Evolutionary conservation across 148 eudicot genomes (phyloP).

Genomic region (Amaranthus hypochondriacus): DNA sequence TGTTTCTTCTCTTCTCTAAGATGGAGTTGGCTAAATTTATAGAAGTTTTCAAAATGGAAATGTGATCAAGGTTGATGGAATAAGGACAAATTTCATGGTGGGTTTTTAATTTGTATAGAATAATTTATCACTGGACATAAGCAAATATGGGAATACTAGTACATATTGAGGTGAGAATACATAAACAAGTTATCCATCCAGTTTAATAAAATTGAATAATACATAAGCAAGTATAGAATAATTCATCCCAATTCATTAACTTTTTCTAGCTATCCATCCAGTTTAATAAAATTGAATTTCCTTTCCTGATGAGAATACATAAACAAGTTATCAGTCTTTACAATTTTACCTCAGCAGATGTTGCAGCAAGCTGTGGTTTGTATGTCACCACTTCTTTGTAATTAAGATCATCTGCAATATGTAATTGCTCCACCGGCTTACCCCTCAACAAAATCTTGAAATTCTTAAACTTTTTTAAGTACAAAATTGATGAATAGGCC

Average conservation of each 20-base stretch:
- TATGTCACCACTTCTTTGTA: conserved; percentile 43
- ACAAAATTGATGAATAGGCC: conserved; percentile 92
- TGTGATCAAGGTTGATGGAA: too few species aligned
- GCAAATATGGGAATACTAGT: too few species aligned
- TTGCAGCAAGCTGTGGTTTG: conserved; percentile 56
- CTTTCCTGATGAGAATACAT: neutral
- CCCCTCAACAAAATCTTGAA: conserved; percentile 83
- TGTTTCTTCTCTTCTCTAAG: too few species aligned
- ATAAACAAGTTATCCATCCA: neutral
- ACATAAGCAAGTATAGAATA: neutral
- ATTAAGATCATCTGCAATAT: conserved; percentile 57
- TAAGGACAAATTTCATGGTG: too few species aligned
- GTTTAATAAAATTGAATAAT: neutral
- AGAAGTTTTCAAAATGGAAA: too few species aligned
- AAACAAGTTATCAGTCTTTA: neutral
- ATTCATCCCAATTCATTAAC: too few species aligned
- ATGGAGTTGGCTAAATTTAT: too few species aligned
- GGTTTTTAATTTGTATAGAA: too few species aligned
- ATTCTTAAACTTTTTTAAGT: conserved; percentile 71
- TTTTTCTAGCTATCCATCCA: neutral
- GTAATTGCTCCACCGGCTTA: conserved; percentile 70
- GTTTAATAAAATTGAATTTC: neutral
- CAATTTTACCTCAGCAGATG: conserved; percentile 46
- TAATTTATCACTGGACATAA: too few species aligned
- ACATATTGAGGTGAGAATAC: too few species aligned